Evolutionary conservation across 1,284 basidiomycete species (phyloP), one percentile per base, ranked within the genome.

Genomic region (Fomitopsis betulina): DNA sequence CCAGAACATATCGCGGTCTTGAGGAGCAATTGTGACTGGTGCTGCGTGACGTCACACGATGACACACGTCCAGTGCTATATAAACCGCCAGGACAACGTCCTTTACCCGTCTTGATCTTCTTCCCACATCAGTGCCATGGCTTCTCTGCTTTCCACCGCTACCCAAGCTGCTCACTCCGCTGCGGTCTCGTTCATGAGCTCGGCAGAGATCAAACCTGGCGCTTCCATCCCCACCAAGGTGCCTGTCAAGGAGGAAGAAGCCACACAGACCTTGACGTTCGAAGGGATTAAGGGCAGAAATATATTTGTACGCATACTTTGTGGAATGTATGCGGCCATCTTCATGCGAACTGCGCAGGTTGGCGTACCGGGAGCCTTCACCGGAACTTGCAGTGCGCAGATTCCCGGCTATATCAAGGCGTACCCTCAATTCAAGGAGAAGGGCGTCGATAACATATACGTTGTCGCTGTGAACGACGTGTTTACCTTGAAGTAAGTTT

Each of bases 381-480:
- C 80, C 58, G 76, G 75, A 58, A 64, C 76, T 58, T 74, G 81
- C 71, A 77, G 76, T 59, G 71, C 67, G 21, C 82, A 91, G 67
- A 76, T 89, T 12, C 89, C 87, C 0, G 81, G 76, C 17, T 93
- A 87, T 74, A 82, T 91, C 65, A 73, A 81, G 49, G 70, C 74
- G 25, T 86, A 79, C 67, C 76, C 83, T 5, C 72, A 83, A 61
- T 89, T 90, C 79, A 81, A 82, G 71, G 79, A 73, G 21, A 88
- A 85, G 72, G 89, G 89, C n/a, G 74, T 92, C 63, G 77, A 81
- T 42, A 80, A 82, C 60, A 80, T 92, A 63, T 89, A 84, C 67
- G 77, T 91, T 58, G 76, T 91, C 50, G 75, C 82, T 17, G 86
- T 91, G 51, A 91, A 91, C 70, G 89, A 91, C 69, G 79, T 79